Evolutionary conservation across 495 filamentous ascomycete species (phyloP).

Genomic region (Aspergillus wentii): DNA sequence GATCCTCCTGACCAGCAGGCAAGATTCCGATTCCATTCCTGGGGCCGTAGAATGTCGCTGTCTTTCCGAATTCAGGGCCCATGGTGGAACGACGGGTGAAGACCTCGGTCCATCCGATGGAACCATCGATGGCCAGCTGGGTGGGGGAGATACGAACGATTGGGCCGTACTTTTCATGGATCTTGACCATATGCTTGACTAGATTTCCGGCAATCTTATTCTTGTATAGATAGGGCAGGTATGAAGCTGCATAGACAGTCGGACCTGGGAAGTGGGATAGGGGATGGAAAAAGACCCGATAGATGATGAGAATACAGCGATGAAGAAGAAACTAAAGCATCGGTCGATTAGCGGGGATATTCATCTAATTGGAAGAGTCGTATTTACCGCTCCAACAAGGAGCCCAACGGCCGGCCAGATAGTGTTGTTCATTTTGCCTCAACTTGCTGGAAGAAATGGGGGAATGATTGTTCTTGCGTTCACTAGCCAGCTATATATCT

Average conservation of each 20-base stretch:
- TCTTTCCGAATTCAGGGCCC: slow-evolving; percentile 11
- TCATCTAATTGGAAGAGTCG: not conserved
- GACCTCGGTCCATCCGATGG: not conserved
- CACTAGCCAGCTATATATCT: too few species aligned
- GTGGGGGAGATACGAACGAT: not conserved
- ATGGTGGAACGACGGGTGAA: slow-evolving; percentile 19
- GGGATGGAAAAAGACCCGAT: slow-evolving; percentile 43
- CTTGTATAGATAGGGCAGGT: not conserved
- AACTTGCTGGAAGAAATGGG: too few species aligned
- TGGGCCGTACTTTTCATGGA: slow-evolving; percentile 34
- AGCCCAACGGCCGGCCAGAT: not conserved
- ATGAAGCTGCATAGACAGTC: slow-evolving; percentile 11
- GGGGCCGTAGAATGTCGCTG: slow-evolving; percentile 3
- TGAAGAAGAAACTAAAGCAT: not conserved
- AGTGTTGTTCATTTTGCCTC: too few species aligned
- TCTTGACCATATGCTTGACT: slow-evolving; percentile 1
- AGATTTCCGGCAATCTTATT: not conserved
- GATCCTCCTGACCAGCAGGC: slow-evolving; percentile 4
- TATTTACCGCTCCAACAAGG: not conserved
- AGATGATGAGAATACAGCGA: slow-evolving; percentile 8
- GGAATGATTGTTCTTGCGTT: too few species aligned
- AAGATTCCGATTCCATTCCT: slow-evolving; percentile 6
- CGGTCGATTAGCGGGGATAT: too few species aligned
- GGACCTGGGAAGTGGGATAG: slow-evolving; percentile 40
- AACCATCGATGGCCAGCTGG: not conserved